A percentile compares a stretch with the other conserved stretches of the same genome.
Evolutionary conservation across 306 rosid genomes (phyloP).

Genomic region (Sindora glabra): DNA sequence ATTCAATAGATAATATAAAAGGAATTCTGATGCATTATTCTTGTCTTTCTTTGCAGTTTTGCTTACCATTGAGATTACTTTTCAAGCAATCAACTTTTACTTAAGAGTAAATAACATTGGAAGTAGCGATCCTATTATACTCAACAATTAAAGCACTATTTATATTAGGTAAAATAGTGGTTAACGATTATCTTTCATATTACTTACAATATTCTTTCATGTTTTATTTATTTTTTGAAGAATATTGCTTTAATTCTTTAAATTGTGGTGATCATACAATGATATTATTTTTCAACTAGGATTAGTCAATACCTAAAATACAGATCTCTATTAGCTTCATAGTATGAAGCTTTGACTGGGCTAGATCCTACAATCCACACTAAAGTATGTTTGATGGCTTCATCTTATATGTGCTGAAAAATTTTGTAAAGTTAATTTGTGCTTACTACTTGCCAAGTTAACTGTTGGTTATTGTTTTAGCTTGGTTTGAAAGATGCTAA

Average conservation of each 20-base stretch:
- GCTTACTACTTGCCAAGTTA: constrained; percentile 14
- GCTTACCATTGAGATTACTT: constrained; percentile 17
- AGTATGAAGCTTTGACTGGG: constrained; percentile 71
- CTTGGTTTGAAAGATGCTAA: constrained; percentile 93
- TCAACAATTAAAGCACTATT: constrained; percentile 71
- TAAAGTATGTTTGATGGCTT: constrained; percentile 47
- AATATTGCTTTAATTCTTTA: constrained; percentile 16
- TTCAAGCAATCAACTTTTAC: constrained; percentile 77
- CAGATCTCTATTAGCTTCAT: constrained; percentile 73
- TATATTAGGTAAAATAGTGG: constrained; percentile 59
- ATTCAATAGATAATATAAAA: too few species aligned
- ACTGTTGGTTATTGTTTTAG: constrained; percentile 36
- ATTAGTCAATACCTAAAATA: constrained; percentile 54
- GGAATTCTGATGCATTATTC: too few species aligned
- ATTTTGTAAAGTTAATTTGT: constrained; percentile 2
- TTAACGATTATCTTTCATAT: not conserved
- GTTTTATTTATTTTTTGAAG: not conserved
- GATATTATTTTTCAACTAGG: constrained; percentile 41
- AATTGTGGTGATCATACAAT: constrained; percentile 11
- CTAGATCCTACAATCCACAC: constrained; percentile 94
- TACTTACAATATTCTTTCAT: too few species aligned
- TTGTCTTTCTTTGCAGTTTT: not conserved
- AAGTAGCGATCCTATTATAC: constrained; percentile 71
- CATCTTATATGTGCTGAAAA: constrained; percentile 11
- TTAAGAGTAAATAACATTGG: constrained; percentile 72